Evolutionary conservation across 140 eudicot species (phyloP).

Genomic region (Oenanthe javanica): DNA sequence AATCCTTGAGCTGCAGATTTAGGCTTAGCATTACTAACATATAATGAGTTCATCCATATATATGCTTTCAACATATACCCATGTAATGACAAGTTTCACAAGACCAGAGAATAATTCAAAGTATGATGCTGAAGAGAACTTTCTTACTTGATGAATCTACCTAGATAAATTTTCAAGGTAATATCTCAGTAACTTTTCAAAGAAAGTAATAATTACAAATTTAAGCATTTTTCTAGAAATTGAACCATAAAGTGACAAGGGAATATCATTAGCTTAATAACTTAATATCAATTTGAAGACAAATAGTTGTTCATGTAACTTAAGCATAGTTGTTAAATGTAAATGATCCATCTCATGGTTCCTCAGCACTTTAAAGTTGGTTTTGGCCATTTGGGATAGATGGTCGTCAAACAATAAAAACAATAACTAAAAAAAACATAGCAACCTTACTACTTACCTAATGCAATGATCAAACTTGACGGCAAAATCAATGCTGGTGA

Average conservation of each 20-base stretch:
- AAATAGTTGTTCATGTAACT: too few relatives aligned
- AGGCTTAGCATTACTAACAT: too few relatives aligned
- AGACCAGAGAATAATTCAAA: neutral
- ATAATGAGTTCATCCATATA: neutral
- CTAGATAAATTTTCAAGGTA: neutral
- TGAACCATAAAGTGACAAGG: neutral
- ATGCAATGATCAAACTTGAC: constrained; percentile 80
- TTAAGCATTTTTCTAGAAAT: too few relatives aligned
- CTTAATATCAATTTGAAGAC: too few relatives aligned
- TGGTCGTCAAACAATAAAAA: neutral
- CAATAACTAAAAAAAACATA: neutral
- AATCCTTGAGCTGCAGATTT: neutral
- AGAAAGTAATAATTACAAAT: neutral
- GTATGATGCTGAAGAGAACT: neutral
- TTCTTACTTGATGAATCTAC: neutral
- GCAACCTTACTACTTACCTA: constrained; percentile 35
- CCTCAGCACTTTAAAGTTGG: neutral
- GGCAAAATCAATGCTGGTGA: constrained; percentile 74
- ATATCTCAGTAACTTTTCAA: neutral
- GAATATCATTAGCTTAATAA: neutral
- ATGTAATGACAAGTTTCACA: neutral
- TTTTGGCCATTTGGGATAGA: neutral
- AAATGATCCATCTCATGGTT: neutral
- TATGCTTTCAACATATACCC: neutral
- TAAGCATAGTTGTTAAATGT: neutral